Percentiles rank a stretch among this genome's conserved stretches.
These are phyloP conservation scores for Aechmea fasciata DNA, from an alignment of 176 grass and related monocot species.

Conservation along the genomic window DNA sequence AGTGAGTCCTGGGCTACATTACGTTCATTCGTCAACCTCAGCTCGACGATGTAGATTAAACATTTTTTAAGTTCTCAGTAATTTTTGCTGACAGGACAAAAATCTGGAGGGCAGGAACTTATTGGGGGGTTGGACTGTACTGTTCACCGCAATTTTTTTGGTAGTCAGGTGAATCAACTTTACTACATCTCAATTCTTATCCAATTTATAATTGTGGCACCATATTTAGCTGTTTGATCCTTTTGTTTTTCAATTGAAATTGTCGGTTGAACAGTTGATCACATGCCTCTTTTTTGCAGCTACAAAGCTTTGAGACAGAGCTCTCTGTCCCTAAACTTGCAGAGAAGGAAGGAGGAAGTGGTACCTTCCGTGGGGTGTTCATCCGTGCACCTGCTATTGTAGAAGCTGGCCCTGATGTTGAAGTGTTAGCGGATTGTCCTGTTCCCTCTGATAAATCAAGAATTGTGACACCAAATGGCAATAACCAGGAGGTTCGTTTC, in stretches of 20 bases:
- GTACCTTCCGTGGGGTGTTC: conserved; percentile 72
- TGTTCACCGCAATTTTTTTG: conserved; percentile 93
- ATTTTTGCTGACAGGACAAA: conserved; percentile 40
- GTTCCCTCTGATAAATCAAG: conserved; percentile 42
- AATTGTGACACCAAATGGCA: conserved; percentile 26
- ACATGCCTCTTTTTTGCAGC: conserved; percentile 41
- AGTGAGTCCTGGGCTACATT: conserved; percentile 9
- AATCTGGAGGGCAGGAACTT: conserved; percentile 80
- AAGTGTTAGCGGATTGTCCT: conserved; percentile 73
- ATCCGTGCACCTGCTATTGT: conserved; percentile 92
- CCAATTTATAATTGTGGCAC: not conserved
- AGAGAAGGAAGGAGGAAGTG: conserved; percentile 62
- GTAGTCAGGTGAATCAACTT: conserved; percentile 57
- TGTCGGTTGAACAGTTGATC: conserved; percentile 3
- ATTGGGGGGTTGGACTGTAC: conserved; percentile 90
- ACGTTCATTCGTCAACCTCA: not conserved
- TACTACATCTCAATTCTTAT: not conserved
- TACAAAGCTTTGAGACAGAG: conserved; percentile 87
- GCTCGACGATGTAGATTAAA: not conserved
- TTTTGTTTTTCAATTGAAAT: not conserved
- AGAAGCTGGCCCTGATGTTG: conserved; percentile 71
- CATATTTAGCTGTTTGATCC: not conserved
- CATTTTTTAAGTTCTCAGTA: not conserved
- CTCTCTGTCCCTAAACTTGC: conserved; percentile 75
- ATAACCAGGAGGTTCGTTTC: conserved; percentile 50